phyloP scores from a whole-genome alignment of 2,329 filamentous ascomycete species.

The Fusarium drepaniforme region DNA sequence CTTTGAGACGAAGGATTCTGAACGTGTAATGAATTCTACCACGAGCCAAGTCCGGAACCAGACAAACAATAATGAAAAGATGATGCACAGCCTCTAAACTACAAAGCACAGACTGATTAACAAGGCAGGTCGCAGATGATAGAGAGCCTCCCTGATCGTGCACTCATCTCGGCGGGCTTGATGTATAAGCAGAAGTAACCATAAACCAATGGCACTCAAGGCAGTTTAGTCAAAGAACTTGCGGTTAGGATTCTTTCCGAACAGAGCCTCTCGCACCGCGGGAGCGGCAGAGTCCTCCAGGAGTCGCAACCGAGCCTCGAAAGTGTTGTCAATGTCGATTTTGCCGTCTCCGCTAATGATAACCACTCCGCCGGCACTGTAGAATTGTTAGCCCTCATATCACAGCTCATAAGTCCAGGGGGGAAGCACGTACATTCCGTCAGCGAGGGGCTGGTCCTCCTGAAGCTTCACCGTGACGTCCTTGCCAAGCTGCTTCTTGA shows the following conservation, averaged over 20 bases:
- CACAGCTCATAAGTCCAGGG: background rate
- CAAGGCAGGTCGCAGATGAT: constrained; percentile 41
- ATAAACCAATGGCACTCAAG: constrained; percentile 12
- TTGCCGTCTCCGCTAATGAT: constrained; percentile 88
- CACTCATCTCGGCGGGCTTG: constrained; percentile 27
- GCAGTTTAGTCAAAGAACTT: constrained; percentile 87
- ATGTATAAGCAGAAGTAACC: constrained; percentile 28
- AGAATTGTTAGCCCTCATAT: constrained; percentile 37
- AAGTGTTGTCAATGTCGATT: constrained; percentile 99
- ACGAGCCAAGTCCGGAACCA: constrained; percentile 40
- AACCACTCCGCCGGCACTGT: constrained; percentile 84
- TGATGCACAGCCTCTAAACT: constrained; percentile 53
- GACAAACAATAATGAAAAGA: constrained; percentile 39
- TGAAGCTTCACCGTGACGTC: constrained; percentile 79
- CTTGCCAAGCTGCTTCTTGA: constrained; percentile 81
- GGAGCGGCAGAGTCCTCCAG: constrained; percentile 89
- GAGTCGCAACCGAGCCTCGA: constrained; percentile 89
- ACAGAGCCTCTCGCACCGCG: constrained; percentile 85
- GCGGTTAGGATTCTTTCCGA: constrained; percentile 94
- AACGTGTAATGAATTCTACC: constrained; percentile 43
- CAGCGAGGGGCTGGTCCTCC: constrained; percentile 82
- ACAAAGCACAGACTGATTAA: constrained; percentile 45
- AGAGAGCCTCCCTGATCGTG: constrained; percentile 35
- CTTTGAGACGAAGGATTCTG: constrained; percentile 29
- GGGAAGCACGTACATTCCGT: constrained; percentile 78